Base-by-base conservation (phyloP, 257 asterid species). In the Cordia subcordata region DNA sequence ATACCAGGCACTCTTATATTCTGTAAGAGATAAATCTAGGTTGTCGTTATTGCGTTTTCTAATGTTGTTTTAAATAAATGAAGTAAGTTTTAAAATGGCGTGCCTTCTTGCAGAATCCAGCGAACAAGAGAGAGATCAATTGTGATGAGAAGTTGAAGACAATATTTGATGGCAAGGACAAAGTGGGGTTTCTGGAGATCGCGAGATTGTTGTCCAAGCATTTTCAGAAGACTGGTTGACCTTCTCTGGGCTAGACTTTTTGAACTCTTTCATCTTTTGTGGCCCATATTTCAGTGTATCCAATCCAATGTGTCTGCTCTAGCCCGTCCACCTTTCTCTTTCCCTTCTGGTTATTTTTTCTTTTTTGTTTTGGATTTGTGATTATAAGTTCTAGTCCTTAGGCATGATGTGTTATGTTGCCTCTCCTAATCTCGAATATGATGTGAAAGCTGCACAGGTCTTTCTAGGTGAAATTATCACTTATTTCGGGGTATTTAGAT, bases 111-210 rank as follows among this genome's bases (percentile, higher is more conserved):
- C 85, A 82, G 85, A 82, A 85, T 62, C 85, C 89, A 0, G 63
- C 75, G 13, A 79, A 85, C 77, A 82, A 77, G 79, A 79, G 23
- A 62, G 94, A 85, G 80, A 85, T 82, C 33, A 52, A 15, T 14
- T 82, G 89, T 22, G 94, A 82, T 61, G 85, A 75, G 51, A 85
- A 57, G 77, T 60, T 85, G 79, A 82, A 85, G 79, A 67, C 82
- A 1, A 77, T 79, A 19, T 85, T 85, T 32, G 76, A 70, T 22
- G 85, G 80, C 69, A 77, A 79, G 57, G 94, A 85, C 65, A 85
- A 58, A 62, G 82, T 85, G 55, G 73, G 77, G 46, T 82, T 82
- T 65, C 70, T 60, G 21, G 83, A 76, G 63, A 63, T 82, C 0
- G 89, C 83, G 0, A 79, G 77, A 40, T 61, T 81, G 70, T 65